Evolutionary conservation across 805 yeast species (phyloP), one percentile per base, ranked within the genome.

Genomic region (Teunomyces stri): DNA sequence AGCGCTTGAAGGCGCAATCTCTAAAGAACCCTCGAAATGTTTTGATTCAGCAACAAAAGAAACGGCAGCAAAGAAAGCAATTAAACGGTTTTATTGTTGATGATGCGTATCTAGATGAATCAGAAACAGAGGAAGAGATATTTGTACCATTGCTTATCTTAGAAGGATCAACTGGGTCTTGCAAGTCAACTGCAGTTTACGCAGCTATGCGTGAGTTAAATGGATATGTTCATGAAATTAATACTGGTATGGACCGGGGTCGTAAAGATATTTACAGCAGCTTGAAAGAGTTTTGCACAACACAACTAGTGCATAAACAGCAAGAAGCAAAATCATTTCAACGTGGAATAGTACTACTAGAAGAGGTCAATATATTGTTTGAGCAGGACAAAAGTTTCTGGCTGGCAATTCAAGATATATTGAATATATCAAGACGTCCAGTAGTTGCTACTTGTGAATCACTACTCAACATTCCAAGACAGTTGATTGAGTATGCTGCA

Each of bases 381-480:
- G 89, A 81, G 45, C 81, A 79, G 28, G 98, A 94, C 57, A 80
- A 78, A 47, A 81, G 82, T 1, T 91, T 92, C 59, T 94, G 97
- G 97, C 59, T 74, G 0, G 81, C 85, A 2, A 74, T 89, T 2
- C 79, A 77, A 40, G 84, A 80, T 42, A 72, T 88, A 11, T 64
- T 89, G 34, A 71, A 73, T 31, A 74, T 78, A 13, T 76, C 89
- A 0, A 72, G 88, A 53, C 68, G 91, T 45, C 96, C 96, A 0
- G 75, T 89, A 0, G 74, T 87, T 1, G 51, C 89, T 11, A 84
- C 90, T 0, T 86, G 91, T 57, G 68, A 74, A 6, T 81, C 80
- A 50, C 45, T 69, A 2, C 58, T 60, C 7, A 68, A 64, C 29
- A 63, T 85, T 5, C 90, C 90, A 0, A 54, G 57, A 25, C 68